Base-by-base conservation (phyloP, 2,329 filamentous ascomycete genomes). In the Metarhizium album region DNA sequence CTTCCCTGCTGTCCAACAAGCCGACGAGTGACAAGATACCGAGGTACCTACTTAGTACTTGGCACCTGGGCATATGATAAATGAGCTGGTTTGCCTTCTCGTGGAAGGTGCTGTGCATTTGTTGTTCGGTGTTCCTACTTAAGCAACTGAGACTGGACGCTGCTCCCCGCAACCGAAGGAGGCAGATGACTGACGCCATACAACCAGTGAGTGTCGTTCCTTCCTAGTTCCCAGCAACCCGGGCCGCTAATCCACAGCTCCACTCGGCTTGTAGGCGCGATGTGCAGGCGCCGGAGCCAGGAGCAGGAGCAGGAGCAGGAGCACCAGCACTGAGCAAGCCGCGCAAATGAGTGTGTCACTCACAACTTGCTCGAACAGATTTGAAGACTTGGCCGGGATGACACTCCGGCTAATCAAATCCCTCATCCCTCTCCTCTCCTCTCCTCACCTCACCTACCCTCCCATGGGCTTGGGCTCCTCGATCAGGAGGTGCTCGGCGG, bases 231-330 rank as follows among this genome's bases (percentile, higher is more conserved):
- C 40, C 40, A 49, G 38, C 47, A 31, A 22, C 40, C 29, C 47
- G 40, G 35, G 40, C 47, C 47, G 40, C 47, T 45, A 27, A 35
- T 48, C 18, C 40, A 31, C 47, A n/a, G 40, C 40, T 43, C 47
- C 40, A 49, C 40, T 42, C n/a, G 13, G 37, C 27, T 20, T 20
- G 35, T 38, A 48, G 47, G 14, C 37, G 7, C 37, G 11, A 42
- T 14, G n/a, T 18, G 14, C 35, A 16, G n/a, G 14, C 5, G 13
- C 35, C 13, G n/a, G 37, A 18, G 14, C 37, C 35, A 37, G n/a
- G 37, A 18, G 14, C 37, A 20, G 9, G 16, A 18, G 37, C 18
- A 40, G 16, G 37, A 18, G 5, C 33, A 35, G 4, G 33, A 13
- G 33, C 33, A 35, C 11, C 9, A 35, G 33, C 33, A 35, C 33